Conservation (phyloP, 2,329 filamentous ascomycete genomes). For the Myrmaecium sp. region DNA sequence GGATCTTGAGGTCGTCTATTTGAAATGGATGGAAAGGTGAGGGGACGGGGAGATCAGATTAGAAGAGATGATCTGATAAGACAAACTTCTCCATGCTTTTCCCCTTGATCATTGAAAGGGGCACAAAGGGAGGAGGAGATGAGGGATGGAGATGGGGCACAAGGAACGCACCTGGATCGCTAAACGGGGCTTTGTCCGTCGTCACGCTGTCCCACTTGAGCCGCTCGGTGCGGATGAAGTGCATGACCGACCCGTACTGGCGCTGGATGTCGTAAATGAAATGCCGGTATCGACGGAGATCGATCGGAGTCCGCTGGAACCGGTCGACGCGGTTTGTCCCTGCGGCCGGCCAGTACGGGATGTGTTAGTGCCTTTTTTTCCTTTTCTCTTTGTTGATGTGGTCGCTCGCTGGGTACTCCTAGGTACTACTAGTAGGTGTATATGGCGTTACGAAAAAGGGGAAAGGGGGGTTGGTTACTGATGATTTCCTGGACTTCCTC, state of each 20-base stretch:
- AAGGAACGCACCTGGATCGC: slow-evolving; percentile 22
- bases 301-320: slow-evolving; percentile 61
- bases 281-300: slow-evolving; percentile 60
- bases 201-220: slow-evolving; percentile 46
- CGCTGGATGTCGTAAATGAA: slow-evolving; percentile 48
- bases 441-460: slow-evolving; percentile 6
- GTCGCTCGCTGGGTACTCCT: not conserved
- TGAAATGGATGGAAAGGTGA: not conserved
- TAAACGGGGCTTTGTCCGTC: slow-evolving; percentile 26
- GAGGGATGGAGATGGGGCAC: slow-evolving; percentile 12
- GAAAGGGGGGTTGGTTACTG: slow-evolving; percentile 12
- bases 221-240: slow-evolving; percentile 55
- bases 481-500: slow-evolving; percentile 45
- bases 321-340: slow-evolving; percentile 51
- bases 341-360: slow-evolving; percentile 9
- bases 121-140: slow-evolving; percentile 4
- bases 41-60: not conserved
- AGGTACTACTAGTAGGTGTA: slow-evolving; percentile 2
- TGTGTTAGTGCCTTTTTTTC: slow-evolving; percentile 1
- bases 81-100: not conserved
- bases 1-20: slow-evolving; percentile 49
- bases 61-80: slow-evolving; percentile 2
- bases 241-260: slow-evolving; percentile 59
- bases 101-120: not conserved
- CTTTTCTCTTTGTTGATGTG: not conserved